These are phyloP conservation scores for Oenanthe sinensis DNA, from an alignment of 129 eudicot species.

Conservation along the genomic window DNA sequence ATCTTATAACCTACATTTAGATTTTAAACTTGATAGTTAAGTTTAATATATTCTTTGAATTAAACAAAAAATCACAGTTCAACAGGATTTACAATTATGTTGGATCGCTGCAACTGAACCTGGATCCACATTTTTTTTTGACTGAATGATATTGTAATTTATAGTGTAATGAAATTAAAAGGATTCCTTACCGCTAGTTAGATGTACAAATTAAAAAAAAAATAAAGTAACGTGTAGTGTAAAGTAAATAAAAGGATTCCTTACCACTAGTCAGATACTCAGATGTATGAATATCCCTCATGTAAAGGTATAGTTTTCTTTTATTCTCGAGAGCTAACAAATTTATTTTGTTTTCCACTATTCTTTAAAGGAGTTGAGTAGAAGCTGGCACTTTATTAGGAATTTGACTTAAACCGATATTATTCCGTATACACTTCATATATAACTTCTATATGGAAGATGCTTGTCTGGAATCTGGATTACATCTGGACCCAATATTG, in stretches of 20 bases:
- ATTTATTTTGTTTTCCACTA: not conserved
- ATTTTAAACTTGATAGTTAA: not conserved
- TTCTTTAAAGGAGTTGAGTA: not conserved
- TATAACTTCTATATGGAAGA: not conserved
- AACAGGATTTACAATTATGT: not conserved
- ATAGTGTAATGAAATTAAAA: not conserved
- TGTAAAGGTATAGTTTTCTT: not conserved
- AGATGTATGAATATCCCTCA: not conserved
- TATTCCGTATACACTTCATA: not conserved
- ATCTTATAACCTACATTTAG: too few species aligned
- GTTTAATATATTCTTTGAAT: not conserved
- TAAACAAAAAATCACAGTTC: not conserved
- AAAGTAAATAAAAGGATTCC: not conserved
- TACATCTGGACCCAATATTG: not conserved
- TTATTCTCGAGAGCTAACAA: not conserved
- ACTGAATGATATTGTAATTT: not conserved
- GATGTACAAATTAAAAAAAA: not conserved
- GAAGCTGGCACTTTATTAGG: not conserved
- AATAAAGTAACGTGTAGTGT: not conserved
- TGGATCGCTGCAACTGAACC: too few species aligned
- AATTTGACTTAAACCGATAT: not conserved
- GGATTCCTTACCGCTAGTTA: not conserved
- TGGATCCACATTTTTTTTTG: too few species aligned
- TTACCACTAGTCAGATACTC: not conserved
- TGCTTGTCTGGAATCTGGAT: not conserved